Conservation (phyloP, 805 yeast genomes). For the Wickerhamomyces xylosicus region DNA sequence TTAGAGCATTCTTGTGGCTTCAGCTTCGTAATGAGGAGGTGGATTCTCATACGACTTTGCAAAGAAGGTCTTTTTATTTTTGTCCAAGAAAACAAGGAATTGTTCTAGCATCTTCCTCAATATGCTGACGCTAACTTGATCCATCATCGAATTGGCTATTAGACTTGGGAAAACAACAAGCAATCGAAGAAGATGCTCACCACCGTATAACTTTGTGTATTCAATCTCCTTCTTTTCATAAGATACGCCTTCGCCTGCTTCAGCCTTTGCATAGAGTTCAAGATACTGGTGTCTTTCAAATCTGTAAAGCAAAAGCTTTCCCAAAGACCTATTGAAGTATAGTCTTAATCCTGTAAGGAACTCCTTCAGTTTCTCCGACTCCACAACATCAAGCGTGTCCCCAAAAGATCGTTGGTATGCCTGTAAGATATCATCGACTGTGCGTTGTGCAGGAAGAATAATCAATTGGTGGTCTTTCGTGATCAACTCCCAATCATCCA, state of each 20-base stretch:
- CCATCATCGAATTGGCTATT: conserved; percentile 74
- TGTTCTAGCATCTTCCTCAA: conserved; percentile 45
- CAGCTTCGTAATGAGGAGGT: conserved; percentile 36
- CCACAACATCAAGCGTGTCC: conserved; percentile 20
- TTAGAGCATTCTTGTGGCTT: not conserved
- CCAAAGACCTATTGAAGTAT: conserved; percentile 68
- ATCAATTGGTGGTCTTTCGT: conserved; percentile 73
- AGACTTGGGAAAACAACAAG: conserved; percentile 75
- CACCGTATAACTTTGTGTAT: conserved; percentile 53
- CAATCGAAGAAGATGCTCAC: conserved; percentile 72
- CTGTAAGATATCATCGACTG: conserved; percentile 42
- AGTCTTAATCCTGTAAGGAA: conserved; percentile 57
- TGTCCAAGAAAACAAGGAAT: conserved; percentile 41
- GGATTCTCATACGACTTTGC: conserved; percentile 37
- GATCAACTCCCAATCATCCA: conserved; percentile 89
- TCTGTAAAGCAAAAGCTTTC: conserved; percentile 59
- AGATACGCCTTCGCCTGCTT: not conserved
- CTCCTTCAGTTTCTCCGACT: conserved; percentile 46
- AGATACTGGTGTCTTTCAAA: conserved; percentile 70
- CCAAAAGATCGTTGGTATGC: conserved; percentile 32
- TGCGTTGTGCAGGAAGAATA: conserved; percentile 47
- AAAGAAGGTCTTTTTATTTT: conserved; percentile 28
- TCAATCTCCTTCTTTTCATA: conserved; percentile 22
- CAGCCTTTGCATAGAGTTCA: conserved; percentile 29
- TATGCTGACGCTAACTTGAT: conserved; percentile 51